Conservation (phyloP, 2,329 filamentous ascomycete genomes). For the Ophiostoma angusticollis region DNA sequence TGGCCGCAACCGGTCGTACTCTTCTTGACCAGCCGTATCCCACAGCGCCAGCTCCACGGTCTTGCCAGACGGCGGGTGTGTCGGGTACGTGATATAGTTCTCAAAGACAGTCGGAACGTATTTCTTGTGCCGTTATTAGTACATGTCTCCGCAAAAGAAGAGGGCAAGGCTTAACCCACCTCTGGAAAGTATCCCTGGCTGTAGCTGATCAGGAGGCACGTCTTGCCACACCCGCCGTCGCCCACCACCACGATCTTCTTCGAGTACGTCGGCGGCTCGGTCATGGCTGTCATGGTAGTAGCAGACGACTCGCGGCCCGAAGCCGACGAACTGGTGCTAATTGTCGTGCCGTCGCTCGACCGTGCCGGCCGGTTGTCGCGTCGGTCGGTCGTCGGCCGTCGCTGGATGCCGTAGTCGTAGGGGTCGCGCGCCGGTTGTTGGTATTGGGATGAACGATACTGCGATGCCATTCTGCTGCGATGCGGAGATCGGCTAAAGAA, state of each 20-base stretch:
- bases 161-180: too few species aligned
- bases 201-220: conserved; percentile 95
- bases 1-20: conserved; percentile 91
- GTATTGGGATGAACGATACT: conserved; percentile 44
- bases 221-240: conserved; percentile 97
- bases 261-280: conserved; percentile 82
- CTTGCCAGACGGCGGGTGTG: conserved; percentile 77
- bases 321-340: conserved; percentile 66
- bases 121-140: conserved; percentile 54
- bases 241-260: conserved; percentile 99
- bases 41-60: conserved; percentile 92
- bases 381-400: conserved; percentile 24
- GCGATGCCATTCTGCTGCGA: conserved; percentile 25
- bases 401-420: conserved; percentile 27
- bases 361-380: conserved; percentile 42
- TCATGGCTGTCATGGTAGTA: conserved; percentile 53
- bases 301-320: conserved; percentile 64
- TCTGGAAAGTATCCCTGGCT: conserved; percentile 98
- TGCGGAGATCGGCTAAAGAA: background rate
- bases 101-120: conserved; percentile 99
- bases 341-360: conserved; percentile 81
- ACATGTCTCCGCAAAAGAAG: rapidly evolving
- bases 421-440: conserved; percentile 26
- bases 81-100: conserved; percentile 98
- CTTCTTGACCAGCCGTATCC: conserved; percentile 97